Percentiles rank a stretch among this genome's conserved stretches.
Conservation (phyloP, 2,329 filamentous ascomycete genomes). For the Exophiala mesophila region DNA sequence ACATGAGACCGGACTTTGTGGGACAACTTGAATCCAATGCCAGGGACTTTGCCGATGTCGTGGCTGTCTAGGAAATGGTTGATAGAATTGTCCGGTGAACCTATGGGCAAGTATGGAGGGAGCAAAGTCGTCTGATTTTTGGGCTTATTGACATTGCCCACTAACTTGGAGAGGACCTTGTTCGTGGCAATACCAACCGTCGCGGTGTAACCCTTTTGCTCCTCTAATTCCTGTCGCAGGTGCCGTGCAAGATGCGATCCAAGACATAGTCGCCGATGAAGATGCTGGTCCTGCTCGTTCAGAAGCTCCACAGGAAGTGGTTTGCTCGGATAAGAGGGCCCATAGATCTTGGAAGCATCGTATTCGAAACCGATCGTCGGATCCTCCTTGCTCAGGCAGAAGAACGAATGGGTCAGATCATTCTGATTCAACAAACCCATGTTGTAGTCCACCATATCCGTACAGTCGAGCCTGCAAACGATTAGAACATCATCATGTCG, state of each 20-base stretch:
- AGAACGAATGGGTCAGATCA: constrained; percentile 66
- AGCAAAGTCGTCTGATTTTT: constrained; percentile 80
- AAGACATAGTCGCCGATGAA: constrained; percentile 61
- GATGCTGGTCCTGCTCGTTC: constrained; percentile 29
- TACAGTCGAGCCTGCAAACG: constrained; percentile 63
- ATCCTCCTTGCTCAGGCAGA: constrained; percentile 67
- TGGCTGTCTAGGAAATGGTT: constrained; percentile 68
- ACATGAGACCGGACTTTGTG: constrained; percentile 62
- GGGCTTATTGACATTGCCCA: constrained; percentile 79
- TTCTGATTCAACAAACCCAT: constrained; percentile 62
- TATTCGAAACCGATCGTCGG: constrained; percentile 76
- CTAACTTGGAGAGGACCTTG: constrained; percentile 81
- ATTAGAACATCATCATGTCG: constrained; percentile 6
- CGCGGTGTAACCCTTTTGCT: constrained; percentile 75
- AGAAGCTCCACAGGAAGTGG: constrained; percentile 6
- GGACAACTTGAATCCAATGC: constrained; percentile 76
- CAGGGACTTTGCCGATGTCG: constrained; percentile 74
- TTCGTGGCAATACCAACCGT: constrained; percentile 84
- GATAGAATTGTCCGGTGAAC: constrained; percentile 46
- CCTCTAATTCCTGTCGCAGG: constrained; percentile 66
- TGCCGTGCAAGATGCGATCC: constrained; percentile 77
- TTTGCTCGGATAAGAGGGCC: constrained; percentile 53
- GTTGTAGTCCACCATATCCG: constrained; percentile 82
- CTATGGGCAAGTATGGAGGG: constrained; percentile 50
- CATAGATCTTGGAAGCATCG: constrained; percentile 64